Evolutionary conservation across 257 asterid genomes (phyloP), one percentile per base, ranked within the genome.

Genomic region (Capsicum chinense): DNA sequence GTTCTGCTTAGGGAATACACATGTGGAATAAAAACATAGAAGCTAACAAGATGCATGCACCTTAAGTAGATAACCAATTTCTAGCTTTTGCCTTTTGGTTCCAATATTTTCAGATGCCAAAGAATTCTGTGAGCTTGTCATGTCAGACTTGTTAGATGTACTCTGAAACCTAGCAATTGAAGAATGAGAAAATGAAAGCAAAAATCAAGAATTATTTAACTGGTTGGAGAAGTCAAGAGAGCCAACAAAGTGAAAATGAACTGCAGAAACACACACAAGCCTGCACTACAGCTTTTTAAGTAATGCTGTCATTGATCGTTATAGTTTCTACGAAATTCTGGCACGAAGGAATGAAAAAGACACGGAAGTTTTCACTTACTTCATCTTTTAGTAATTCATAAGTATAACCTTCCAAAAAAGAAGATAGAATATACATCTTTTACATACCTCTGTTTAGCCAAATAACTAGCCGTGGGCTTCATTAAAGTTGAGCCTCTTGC

Each of bases 391-490:
- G 47, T 33, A 66, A 66, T 26, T 76, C 63, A 69, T 52, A 76
- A 54, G 44, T 54, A 54, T 33, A 81, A 94, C 95, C 99, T 94
- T 84, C 91, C 84, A 85, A 88, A 81, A 35, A 73, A 67, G 84
- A 84, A 85, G 70, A 62, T 79, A 14, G 92, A 89, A 44, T 83
- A 83, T 83, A 60, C 79, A 84, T 88, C 88, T 57, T 62, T 88
- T 57, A 79, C 83, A 44, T 89, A 89, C 56, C 84, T 85, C 58
- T 91, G 92, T 87, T 93, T 97, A 76, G 98, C 98, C 92, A 97
- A 89, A 89, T 92, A 95, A 88, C 99, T 92, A 8, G 93, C 94
- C 50, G 99, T 97, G 63, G 98, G 98, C 84, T 89, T 92, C 98
- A 97, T 90, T 11, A 93, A 89, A 63, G 92, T 93, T 54, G 93